Evolutionary conservation across 2,329 filamentous ascomycete species (phyloP).

Genomic region (Fusarium sterilihyphosum): DNA sequence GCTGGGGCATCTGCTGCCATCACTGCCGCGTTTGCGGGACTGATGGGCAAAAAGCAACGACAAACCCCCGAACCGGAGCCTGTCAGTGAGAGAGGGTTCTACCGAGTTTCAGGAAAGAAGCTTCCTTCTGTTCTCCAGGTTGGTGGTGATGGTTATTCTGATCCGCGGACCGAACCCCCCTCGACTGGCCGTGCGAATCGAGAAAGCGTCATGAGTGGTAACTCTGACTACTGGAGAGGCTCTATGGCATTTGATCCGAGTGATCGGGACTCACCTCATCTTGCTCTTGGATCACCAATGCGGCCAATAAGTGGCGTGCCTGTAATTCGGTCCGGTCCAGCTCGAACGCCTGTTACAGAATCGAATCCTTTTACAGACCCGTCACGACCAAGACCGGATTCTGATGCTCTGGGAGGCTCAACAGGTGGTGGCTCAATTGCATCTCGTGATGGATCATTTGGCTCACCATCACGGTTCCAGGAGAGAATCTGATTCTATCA

Average conservation of each 20-base stretch:
- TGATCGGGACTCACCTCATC: constrained; percentile 48
- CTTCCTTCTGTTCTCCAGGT: constrained; percentile 69
- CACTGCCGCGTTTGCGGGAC: constrained; percentile 58
- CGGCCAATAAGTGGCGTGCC: constrained; percentile 68
- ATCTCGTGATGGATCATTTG: constrained; percentile 39
- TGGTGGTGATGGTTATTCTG: constrained; percentile 71
- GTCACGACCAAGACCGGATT: constrained; percentile 42
- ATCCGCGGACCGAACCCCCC: constrained; percentile 43
- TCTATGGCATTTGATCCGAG: constrained; percentile 58
- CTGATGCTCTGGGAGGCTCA: constrained; percentile 39
- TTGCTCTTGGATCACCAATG: constrained; percentile 68
- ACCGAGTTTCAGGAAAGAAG: constrained; percentile 72
- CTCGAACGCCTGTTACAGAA: constrained; percentile 68
- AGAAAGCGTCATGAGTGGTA: constrained; percentile 57
- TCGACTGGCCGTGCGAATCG: constrained; percentile 39
- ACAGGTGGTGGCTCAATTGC: constrained; percentile 28
- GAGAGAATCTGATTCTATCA: constrained; percentile 40
- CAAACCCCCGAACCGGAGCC: constrained; percentile 45
- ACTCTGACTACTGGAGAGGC: constrained; percentile 64
- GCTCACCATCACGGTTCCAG: constrained; percentile 43
- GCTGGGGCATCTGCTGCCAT: constrained; percentile 52
- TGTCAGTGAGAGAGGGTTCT: constrained; percentile 67
- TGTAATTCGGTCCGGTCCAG: constrained; percentile 73
- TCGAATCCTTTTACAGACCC: constrained; percentile 59
- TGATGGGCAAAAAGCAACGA: constrained; percentile 53